Percentiles rank a stretch among this genome's conserved stretches.
These are phyloP conservation scores for Saitozyma sp. DNA, from an alignment of 768 basidiomycete species.

Conservation along the genomic window DNA sequence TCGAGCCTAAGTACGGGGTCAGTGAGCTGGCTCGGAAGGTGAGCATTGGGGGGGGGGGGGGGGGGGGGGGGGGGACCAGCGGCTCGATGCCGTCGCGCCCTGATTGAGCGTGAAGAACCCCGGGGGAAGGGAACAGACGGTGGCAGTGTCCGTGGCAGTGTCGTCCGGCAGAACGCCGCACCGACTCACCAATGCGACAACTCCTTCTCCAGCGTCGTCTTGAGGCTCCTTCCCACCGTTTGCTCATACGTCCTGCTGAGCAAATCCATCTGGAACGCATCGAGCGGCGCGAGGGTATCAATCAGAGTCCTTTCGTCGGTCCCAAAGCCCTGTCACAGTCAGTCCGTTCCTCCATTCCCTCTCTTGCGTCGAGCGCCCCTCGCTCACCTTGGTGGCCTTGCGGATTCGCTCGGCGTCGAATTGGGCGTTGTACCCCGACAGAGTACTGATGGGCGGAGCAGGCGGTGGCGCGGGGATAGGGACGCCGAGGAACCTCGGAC, in stretches of 20 bases:
- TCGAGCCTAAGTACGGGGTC: constrained; percentile 39
- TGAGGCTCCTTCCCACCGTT: constrained; percentile 39
- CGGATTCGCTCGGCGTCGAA: constrained; percentile 51
- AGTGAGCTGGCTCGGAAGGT: no score
- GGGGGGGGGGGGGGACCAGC: no score
- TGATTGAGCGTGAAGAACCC: no score
- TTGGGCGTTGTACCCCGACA: constrained; percentile 46
- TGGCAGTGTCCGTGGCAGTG: background rate
- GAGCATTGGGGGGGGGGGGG: no score
- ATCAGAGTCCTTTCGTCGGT: constrained; percentile 50
- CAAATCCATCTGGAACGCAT: constrained; percentile 50
- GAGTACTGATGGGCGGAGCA: constrained; percentile 35
- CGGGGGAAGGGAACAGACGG: no score
- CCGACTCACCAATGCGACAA: constrained; percentile 45
- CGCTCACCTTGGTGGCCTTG: constrained; percentile 53
- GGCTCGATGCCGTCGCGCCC: no score
- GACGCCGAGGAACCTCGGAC: constrained; percentile 34
- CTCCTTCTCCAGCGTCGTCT: constrained; percentile 52
- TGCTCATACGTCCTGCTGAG: constrained; percentile 49
- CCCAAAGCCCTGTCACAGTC: constrained; percentile 38
- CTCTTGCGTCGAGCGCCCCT: no score
- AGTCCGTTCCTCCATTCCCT: background rate
- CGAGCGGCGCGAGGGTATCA: constrained; percentile 43
- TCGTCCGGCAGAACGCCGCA: background rate
- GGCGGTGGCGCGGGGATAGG: constrained; percentile 49